phyloP scores from a whole-genome alignment of 345 rosid genomes.

The Syzygium grande region DNA sequence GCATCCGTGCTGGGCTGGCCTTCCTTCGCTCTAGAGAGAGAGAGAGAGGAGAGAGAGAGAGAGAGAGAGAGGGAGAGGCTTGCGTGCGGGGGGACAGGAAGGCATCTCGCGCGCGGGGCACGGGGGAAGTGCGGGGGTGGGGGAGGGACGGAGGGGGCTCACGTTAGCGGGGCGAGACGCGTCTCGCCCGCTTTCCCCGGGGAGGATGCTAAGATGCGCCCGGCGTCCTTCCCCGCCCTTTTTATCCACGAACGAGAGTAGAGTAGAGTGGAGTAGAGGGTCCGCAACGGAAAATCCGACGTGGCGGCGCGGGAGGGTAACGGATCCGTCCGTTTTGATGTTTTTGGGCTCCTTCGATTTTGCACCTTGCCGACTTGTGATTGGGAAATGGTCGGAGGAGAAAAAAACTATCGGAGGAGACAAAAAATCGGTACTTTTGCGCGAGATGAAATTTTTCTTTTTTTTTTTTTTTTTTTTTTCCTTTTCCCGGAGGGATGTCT shows the following conservation, averaged over 20 bases:
- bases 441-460: not conserved
- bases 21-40: no score
- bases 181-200: not conserved
- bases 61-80: not conserved
- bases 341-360: not conserved
- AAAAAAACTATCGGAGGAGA: no score
- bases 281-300: not conserved
- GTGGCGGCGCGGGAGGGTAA: not conserved
- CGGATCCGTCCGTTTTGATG: not conserved
- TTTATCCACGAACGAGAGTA: not conserved
- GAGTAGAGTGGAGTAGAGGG: not conserved
- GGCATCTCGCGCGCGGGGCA: not conserved
- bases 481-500: not conserved
- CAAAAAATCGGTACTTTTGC: not conserved
- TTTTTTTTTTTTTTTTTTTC: no score
- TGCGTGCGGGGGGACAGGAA: not conserved
- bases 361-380: not conserved
- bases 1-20: not conserved
- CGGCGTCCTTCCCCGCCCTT: not conserved
- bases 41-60: not conserved
- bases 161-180: not conserved
- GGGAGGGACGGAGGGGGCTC: not conserved
- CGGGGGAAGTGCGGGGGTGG: constrained; percentile 2
- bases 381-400: no score
- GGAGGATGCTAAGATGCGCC: not conserved